Percentiles rank a stretch among this genome's conserved stretches.
phyloP scores from a whole-genome alignment of 306 rosid genomes.

The Oxytropis ochrocephala region DNA sequence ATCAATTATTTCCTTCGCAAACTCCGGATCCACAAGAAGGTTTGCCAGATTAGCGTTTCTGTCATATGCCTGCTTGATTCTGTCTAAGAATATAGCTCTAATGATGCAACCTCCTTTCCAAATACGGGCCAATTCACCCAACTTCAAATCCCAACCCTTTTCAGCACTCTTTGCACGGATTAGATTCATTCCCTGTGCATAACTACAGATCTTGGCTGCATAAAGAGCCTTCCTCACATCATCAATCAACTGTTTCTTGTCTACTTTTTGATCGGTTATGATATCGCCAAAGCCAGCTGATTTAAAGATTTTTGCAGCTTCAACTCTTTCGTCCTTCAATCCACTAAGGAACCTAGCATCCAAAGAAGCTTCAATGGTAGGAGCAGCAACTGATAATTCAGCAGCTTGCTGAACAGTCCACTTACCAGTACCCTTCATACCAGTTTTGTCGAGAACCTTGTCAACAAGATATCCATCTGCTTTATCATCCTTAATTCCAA shows the following conservation, averaged over 20 bases:
- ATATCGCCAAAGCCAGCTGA: conserved; percentile 60
- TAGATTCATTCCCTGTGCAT: conserved; percentile 95
- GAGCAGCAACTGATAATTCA: conserved; percentile 87
- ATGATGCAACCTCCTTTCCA: conserved; percentile 98
- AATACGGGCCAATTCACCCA: conserved; percentile 84
- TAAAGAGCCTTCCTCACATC: conserved; percentile 90
- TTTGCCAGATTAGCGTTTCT: conserved; percentile 70
- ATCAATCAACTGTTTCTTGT: conserved; percentile 67
- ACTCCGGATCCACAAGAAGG: conserved; percentile 94
- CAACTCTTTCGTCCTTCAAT: conserved; percentile 81
- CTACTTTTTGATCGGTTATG: conserved; percentile 47
- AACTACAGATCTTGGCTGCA: conserved; percentile 89
- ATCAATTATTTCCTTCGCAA: conserved; percentile 79
- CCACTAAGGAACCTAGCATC: conserved; percentile 96
- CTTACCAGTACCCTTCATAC: conserved; percentile 96
- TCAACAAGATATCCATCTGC: conserved; percentile 84
- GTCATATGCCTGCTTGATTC: conserved; percentile 86
- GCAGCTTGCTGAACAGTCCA: conserved; percentile 99
- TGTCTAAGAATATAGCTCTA: conserved; percentile 71
- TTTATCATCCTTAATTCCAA: conserved; percentile 82
- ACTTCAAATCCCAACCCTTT: conserved; percentile 72
- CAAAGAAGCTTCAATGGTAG: conserved; percentile 85
- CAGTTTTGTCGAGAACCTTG: conserved; percentile 92
- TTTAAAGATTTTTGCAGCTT: conserved; percentile 71
- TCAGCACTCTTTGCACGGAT: conserved; percentile 86